Evolutionary conservation across 2,329 filamentous ascomycete species (phyloP).

Genomic region (Lithohypha guttulata): DNA sequence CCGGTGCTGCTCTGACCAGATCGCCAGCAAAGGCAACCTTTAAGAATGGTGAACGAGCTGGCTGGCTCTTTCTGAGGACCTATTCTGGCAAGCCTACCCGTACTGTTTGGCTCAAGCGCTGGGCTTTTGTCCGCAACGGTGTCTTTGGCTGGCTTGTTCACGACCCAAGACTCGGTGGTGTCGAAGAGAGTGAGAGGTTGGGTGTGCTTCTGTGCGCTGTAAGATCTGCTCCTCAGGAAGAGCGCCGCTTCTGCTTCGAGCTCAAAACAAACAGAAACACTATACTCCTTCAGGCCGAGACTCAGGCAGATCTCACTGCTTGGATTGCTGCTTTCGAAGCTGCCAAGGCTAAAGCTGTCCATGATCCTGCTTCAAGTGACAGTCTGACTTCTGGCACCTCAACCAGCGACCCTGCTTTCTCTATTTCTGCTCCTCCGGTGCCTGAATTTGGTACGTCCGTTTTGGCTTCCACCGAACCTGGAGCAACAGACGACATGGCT

Average conservation of each 20-base stretch:
- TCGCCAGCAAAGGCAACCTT: slow-evolving; percentile 44
- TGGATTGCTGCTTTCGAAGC: slow-evolving; percentile 92
- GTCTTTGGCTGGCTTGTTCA: slow-evolving; percentile 93
- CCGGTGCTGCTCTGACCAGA: slow-evolving; percentile 29
- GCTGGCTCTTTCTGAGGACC: slow-evolving; percentile 79
- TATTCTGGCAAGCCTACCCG: slow-evolving; percentile 79
- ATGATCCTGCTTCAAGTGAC: slow-evolving; percentile 52
- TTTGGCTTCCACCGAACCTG: slow-evolving; percentile 52
- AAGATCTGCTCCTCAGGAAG: slow-evolving; percentile 81
- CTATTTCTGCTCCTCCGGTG: slow-evolving; percentile 76
- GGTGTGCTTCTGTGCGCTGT: slow-evolving; percentile 89
- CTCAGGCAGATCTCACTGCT: slow-evolving; percentile 79
- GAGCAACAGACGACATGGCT: slow-evolving; percentile 44
- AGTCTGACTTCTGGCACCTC: slow-evolving; percentile 39
- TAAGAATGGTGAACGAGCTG: slow-evolving; percentile 63
- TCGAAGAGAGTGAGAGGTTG: slow-evolving; percentile 92
- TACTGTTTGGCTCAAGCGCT: slow-evolving; percentile 79
- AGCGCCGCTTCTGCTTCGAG: slow-evolving; percentile 93
- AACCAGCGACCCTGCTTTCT: slow-evolving; percentile 62
- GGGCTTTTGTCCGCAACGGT: slow-evolving; percentile 92
- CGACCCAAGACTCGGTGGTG: slow-evolving; percentile 64
- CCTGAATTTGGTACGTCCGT: slow-evolving; percentile 82
- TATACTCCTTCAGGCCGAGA: slow-evolving; percentile 83
- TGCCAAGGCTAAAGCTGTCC: slow-evolving; percentile 83
- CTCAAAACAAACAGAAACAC: slow-evolving; percentile 95